Percentiles rank a stretch among this genome's conserved stretches.
These are phyloP conservation scores for Hordeum marinum DNA, from an alignment of 176 grass and related monocot species.

Conservation along the genomic window DNA sequence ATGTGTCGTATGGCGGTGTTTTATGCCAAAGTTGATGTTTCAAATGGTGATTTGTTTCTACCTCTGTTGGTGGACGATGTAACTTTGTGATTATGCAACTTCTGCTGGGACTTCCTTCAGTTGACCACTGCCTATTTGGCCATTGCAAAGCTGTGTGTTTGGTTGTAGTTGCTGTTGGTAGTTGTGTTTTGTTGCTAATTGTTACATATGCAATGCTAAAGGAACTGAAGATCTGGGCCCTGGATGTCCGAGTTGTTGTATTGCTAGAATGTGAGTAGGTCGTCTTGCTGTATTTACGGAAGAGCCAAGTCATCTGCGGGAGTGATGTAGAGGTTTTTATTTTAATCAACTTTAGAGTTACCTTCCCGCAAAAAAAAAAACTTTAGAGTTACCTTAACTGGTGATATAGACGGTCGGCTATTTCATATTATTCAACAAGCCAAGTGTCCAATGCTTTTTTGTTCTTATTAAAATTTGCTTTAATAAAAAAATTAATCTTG, in stretches of 20 bases:
- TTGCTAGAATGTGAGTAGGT: neutral
- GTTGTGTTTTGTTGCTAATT: neutral
- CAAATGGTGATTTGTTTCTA: neutral
- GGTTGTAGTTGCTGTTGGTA: neutral
- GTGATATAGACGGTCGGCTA: too few species aligned
- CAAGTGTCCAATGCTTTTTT: too few species aligned
- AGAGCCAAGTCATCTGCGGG: neutral
- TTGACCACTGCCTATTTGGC: neutral
- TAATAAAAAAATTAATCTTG: too few species aligned
- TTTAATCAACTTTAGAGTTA: neutral
- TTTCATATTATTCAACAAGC: too few species aligned
- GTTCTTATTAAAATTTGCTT: too few species aligned
- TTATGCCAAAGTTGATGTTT: constrained; percentile 7
- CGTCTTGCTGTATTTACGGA: neutral
- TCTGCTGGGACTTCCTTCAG: neutral
- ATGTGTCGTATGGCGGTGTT: neutral
- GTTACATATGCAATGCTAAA: neutral
- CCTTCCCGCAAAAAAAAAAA: too few species aligned
- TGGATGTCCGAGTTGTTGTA: neutral
- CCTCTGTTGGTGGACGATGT: neutral
- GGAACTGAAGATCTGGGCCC: neutral
- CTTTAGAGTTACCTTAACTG: neutral
- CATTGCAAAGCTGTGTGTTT: neutral
- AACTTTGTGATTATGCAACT: neutral
- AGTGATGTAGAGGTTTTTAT: neutral